These are phyloP conservation scores for Lyophyllum semitale DNA, from an alignment of 768 basidiomycete species.

Conservation along the genomic window DNA sequence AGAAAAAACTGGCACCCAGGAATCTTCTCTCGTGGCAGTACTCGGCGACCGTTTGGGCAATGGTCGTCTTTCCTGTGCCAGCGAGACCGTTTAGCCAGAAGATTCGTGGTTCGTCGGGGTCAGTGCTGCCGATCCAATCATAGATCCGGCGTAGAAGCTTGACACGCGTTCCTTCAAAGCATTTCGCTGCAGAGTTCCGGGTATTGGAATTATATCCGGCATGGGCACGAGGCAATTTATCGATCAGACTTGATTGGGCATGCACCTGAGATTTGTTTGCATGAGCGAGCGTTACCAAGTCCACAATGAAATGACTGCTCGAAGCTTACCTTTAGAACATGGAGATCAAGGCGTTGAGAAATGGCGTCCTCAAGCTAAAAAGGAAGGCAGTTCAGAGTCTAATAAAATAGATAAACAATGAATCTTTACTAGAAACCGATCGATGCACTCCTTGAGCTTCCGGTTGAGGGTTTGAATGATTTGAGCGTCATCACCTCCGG, in stretches of 20 bases:
- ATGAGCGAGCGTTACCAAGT: too few relatives aligned
- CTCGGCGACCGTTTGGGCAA: slow-evolving; percentile 15
- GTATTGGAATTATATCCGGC: slow-evolving; percentile 10
- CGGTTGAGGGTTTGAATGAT: slow-evolving; percentile 3
- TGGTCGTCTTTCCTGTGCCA: slow-evolving; percentile 13
- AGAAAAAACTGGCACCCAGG: slow-evolving; percentile 16
- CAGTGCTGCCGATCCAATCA: slow-evolving; percentile 8
- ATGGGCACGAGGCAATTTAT: slow-evolving; percentile 10
- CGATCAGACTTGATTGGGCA: slow-evolving; percentile 4
- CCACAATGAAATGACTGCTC: not conserved
- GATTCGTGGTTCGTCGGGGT: slow-evolving; percentile 3
- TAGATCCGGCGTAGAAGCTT: slow-evolving; percentile 7
- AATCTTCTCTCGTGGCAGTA: not conserved
- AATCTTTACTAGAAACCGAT: slow-evolving; percentile 7
- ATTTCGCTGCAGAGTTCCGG: slow-evolving; percentile 9
- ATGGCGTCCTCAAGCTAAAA: slow-evolving; percentile 10
- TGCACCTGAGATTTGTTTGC: not conserved
- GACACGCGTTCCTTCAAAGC: slow-evolving; percentile 11
- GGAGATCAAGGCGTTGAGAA: slow-evolving; percentile 5
- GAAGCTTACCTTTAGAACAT: slow-evolving; percentile 1
- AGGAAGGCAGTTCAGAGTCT: not conserved
- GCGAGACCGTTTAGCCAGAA: slow-evolving; percentile 16
- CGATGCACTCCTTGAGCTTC: slow-evolving; percentile 6
- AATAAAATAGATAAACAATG: not conserved
- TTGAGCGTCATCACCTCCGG: slow-evolving; percentile 6